These are phyloP conservation scores for Penicillium roqueforti DNA, from an alignment of 495 filamentous ascomycete species.

Conservation along the genomic window DNA sequence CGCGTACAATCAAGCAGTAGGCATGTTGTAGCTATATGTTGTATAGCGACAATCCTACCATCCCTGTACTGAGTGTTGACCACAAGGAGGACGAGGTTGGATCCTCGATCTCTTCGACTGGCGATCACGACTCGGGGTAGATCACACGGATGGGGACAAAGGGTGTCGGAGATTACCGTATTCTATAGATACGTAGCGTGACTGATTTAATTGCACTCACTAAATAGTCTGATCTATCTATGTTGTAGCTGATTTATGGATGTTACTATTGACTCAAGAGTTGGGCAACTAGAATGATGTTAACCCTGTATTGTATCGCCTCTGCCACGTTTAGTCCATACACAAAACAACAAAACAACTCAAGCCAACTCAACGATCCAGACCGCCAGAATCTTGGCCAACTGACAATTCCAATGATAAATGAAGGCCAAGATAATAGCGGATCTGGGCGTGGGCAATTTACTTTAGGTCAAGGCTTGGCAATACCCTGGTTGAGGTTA, in stretches of 20 bases:
- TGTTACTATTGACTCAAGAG: too few species aligned
- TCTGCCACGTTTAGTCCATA: too few species aligned
- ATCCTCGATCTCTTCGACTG: constrained; percentile 5
- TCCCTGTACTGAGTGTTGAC: background rate
- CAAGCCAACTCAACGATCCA: constrained; percentile 6
- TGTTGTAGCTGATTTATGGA: too few species aligned
- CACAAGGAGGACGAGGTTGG: background rate
- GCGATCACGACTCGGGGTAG: constrained; percentile 4
- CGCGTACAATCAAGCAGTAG: too few species aligned
- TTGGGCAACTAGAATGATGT: too few species aligned
- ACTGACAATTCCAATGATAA: constrained; percentile 1
- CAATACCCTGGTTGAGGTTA: constrained; percentile 20
- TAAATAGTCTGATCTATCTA: too few species aligned
- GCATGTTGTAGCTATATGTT: too few species aligned
- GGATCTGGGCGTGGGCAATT: constrained; percentile 17
- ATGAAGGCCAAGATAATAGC: constrained; percentile 12
- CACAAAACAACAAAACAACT: background rate
- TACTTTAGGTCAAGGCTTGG: constrained; percentile 18
- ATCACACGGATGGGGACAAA: background rate
- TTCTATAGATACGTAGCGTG: too few species aligned
- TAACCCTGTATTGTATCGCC: too few species aligned
- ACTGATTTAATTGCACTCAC: too few species aligned
- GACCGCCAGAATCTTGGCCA: constrained; percentile 4
- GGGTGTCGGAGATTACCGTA: constrained; percentile 1
- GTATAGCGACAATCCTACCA: too few species aligned